These are phyloP conservation scores for Casuarina glauca DNA, from an alignment of 306 rosid species.

Conservation along the genomic window DNA sequence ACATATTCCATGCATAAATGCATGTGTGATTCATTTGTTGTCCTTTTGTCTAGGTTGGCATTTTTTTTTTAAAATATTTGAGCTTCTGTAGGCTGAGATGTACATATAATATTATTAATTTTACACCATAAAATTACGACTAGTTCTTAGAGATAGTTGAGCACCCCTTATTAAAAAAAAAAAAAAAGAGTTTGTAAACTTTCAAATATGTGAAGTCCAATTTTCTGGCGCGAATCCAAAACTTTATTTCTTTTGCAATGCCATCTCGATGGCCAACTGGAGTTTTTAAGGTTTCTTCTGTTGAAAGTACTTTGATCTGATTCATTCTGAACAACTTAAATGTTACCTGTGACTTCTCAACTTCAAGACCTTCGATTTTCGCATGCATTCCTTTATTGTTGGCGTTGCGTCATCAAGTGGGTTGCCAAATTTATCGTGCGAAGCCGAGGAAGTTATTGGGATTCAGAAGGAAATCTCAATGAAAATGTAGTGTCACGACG, in stretches of 20 bases:
- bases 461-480: conserved; percentile 69
- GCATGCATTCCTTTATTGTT: conserved; percentile 86
- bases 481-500: conserved; percentile 39
- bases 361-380: conserved; percentile 22
- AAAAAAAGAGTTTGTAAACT: neutral
- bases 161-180: neutral
- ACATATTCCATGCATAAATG: no score
- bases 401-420: conserved; percentile 66
- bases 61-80: no score
- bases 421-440: conserved; percentile 82
- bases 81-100: no score
- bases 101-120: no score
- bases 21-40: no score
- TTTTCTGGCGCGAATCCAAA: neutral
- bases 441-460: conserved; percentile 73
- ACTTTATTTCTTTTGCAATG: neutral
- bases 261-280: neutral
- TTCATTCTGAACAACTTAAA: conserved; percentile 9
- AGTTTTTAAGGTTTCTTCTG: neutral
- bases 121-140: no score
- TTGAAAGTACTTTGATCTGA: neutral
- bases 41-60: no score
- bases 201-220: neutral
- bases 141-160: neutral
- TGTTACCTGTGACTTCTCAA: conserved; percentile 6